Conservation (phyloP, 352 stramenopile genomes). For the Thraustotheca clavata region DNA sequence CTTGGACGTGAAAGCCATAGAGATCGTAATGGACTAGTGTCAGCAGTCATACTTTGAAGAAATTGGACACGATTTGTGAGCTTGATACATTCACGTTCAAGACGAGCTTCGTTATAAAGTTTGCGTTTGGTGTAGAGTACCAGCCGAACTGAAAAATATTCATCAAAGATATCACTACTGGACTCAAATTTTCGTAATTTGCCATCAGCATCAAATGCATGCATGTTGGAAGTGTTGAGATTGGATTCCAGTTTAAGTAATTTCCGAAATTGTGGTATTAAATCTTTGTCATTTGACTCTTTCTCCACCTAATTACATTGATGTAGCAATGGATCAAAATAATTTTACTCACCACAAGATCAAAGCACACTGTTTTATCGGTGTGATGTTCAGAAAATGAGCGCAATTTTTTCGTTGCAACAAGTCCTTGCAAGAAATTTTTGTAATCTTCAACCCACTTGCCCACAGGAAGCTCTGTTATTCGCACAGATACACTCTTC, state of each 20-base stretch:
- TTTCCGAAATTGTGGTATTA: constrained; percentile 58
- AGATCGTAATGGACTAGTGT: background rate
- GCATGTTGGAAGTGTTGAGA: constrained; percentile 95
- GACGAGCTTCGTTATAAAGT: constrained; percentile 64
- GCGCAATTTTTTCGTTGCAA: constrained; percentile 72
- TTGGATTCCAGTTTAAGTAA: constrained; percentile 90
- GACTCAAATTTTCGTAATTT: constrained; percentile 90
- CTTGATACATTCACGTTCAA: constrained; percentile 80
- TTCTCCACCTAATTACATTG: constrained; percentile 34
- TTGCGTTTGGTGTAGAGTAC: constrained; percentile 84
- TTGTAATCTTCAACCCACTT: constrained; percentile 99
- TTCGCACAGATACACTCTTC: constrained; percentile 65
- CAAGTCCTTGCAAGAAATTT: constrained; percentile 89
- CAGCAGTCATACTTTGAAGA: constrained; percentile 62
- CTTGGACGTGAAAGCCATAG: constrained; percentile 1
- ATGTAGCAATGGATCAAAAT: background rate
- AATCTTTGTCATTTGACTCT: constrained; percentile 34
- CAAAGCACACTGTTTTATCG: constrained; percentile 81
- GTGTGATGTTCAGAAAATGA: constrained; percentile 97
- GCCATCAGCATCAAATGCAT: constrained; percentile 88
- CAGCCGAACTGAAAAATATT: constrained; percentile 92
- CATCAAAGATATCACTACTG: constrained; percentile 85
- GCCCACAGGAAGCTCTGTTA: constrained; percentile 95
- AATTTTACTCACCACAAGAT: constrained; percentile 48
- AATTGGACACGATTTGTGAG: constrained; percentile 96